phyloP scores from a whole-genome alignment of 2,329 filamentous ascomycete genomes.

The Cladophialophora chaetospira region DNA sequence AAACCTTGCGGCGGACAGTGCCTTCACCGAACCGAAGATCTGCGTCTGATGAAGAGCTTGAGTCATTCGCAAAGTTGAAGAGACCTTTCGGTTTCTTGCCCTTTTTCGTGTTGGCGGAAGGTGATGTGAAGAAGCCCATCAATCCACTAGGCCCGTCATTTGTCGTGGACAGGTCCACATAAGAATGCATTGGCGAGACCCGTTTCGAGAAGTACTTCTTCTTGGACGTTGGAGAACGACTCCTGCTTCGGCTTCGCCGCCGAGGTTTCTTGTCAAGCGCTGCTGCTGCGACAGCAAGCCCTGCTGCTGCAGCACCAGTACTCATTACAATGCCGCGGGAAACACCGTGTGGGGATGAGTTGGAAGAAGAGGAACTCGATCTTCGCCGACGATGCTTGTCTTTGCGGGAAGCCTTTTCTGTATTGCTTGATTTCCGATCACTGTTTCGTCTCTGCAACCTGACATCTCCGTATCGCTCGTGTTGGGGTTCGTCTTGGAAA shows the following conservation, averaged over 20 bases:
- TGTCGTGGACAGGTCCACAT: slow-evolving; percentile 66
- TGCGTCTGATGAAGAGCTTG: slow-evolving; percentile 67
- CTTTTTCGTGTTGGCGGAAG: slow-evolving; percentile 56
- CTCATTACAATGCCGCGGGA: slow-evolving; percentile 38
- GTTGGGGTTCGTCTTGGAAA: slow-evolving; percentile 36
- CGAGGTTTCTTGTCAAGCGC: slow-evolving; percentile 30
- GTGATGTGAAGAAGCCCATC: slow-evolving; percentile 63
- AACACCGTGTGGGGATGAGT: slow-evolving; percentile 6
- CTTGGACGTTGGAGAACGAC: slow-evolving; percentile 40
- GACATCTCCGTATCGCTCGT: slow-evolving; percentile 45
- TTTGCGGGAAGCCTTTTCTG: neutral
- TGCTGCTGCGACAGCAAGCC: slow-evolving; percentile 41
- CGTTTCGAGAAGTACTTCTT: slow-evolving; percentile 37
- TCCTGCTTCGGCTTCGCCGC: slow-evolving; percentile 37
- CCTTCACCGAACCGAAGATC: slow-evolving; percentile 69
- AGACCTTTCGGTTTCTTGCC: slow-evolving; percentile 47
- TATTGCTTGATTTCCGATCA: slow-evolving; percentile 27
- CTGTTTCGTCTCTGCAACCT: slow-evolving; percentile 37
- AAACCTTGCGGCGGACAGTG: slow-evolving; percentile 42
- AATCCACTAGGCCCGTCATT: slow-evolving; percentile 58
- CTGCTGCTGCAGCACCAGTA: slow-evolving; percentile 41
- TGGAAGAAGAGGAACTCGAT: slow-evolving; percentile 27
- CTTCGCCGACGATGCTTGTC: slow-evolving; percentile 11
- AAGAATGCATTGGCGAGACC: slow-evolving; percentile 61
- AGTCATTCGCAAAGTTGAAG: slow-evolving; percentile 63